Base-by-base conservation (phyloP, 495 filamentous ascomycete genomes). In the Amphirosellinia nigrospora region DNA sequence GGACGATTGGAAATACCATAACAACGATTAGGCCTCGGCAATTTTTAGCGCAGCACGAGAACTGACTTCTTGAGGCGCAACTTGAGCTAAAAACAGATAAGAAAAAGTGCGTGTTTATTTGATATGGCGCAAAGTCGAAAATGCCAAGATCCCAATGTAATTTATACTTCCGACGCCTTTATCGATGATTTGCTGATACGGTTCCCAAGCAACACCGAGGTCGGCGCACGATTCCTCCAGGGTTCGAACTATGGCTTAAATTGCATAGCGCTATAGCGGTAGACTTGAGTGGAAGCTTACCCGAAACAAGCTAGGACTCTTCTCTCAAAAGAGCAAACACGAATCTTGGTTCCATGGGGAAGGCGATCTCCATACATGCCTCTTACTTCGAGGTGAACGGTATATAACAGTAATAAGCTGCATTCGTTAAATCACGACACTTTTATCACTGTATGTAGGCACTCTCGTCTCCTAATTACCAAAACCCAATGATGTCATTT, bases 111-210 rank as follows among this genome's bases (percentile, higher is more conserved):
- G 61, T 56, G 60, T 74, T 32, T 13, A 74, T 69, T 16, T 67
- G 28, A 21, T 45, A 28, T 0, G 1, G 71, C 64, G 46, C 69
- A 79, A 43, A 73, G 72, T 52, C 74, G 64, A 13, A 64, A 38
- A 53, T 78, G 77, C 11, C 46, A 34, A 71, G 72, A 56, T 75
- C 72, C 9, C 30, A 26, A 16, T 26, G 19, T 0, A 77, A 16
- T 28, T 30, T 60, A 0, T 50, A 7, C 19, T 28, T n/a, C n/a
- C n/a, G n/a, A n/a, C n/a, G n/a, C n/a, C n/a, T n/a, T n/a, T 76
- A 68, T 82, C 74, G 23, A 80, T 75, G 32, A 79, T 79, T 46
- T 80, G 78, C 1, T 73, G 73, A 48, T 74, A 79, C 0, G 76
- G 79, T 50, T 67, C 53, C n/a, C 74, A 60, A 43, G 79, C 79